Evolutionary conservation across 1,284 basidiomycete species (phyloP), one percentile per base, ranked within the genome.

Genomic region (Fistulina hepatica): DNA sequence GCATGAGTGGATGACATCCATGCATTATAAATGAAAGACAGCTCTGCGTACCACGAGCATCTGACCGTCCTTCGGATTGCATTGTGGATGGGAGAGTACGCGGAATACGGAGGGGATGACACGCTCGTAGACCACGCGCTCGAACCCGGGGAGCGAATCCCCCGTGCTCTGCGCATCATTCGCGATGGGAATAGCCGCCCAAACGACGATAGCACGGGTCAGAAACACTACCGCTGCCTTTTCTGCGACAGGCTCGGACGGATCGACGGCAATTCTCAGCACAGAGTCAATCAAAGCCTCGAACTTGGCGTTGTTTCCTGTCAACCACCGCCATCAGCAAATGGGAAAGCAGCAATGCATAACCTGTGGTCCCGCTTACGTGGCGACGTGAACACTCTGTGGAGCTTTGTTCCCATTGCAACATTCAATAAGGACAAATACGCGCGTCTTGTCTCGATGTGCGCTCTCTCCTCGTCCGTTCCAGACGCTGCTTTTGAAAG

Each of bases 41-140:
- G 7, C 30, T 26, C 37, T 20, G 55, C 83, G 55, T 52, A 91
- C 91, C 48, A 81, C 72, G 36, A 82, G 69, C 52, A 80, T 76
- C 50, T 92, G 88, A 5, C 88, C 90, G 52, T 94, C 90, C 51
- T 83, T 84, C 48, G 85, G 67, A 53, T 94, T 94, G 54, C 97
- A 92, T 28, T 77, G 71, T 0, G 82, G 73, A 16, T 73, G 68
- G 9, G 84, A 79, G 0, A 92, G 78, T 4, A 97, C 77, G 16
- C 78, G 70, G 56, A 99, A 97, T 22, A 81, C 81, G 2, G 81
- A 64, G 4, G 88, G 88, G 36, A 97, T 66, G 28, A 97, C 63
- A 7, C 81, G 76, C 48, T 94, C 84, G 56, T 98, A 99, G 35
- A 97, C 72, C 55, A 95, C 95, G 10, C 75, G 71, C 49, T 97